Conservation (phyloP, 2,329 filamentous ascomycete species). For the Colletotrichum sp. region DNA sequence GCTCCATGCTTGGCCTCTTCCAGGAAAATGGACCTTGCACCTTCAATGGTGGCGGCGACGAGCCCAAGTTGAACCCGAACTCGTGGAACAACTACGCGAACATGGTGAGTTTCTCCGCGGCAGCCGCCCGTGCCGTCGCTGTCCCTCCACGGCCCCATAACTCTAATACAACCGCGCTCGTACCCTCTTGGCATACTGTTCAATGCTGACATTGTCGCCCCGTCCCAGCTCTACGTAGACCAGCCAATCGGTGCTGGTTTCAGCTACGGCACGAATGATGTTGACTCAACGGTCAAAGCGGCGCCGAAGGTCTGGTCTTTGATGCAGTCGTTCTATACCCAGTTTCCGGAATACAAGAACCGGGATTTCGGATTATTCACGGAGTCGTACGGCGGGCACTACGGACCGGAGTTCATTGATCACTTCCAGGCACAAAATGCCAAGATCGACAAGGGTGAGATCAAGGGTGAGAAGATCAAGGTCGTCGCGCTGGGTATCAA, state of each 20-base stretch:
- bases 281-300: slow-evolving; percentile 48
- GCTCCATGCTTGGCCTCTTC: slow-evolving; percentile 45
- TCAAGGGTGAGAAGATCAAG: slow-evolving; percentile 48
- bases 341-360: slow-evolving; percentile 67
- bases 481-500: slow-evolving; percentile 61
- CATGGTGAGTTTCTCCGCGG: slow-evolving; percentile 31
- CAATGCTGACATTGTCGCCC: neutral
- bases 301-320: slow-evolving; percentile 60
- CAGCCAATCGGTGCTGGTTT: slow-evolving; percentile 35
- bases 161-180: neutral
- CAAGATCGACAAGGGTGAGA: slow-evolving; percentile 46
- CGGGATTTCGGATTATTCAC: slow-evolving; percentile 61
- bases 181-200: slow-evolving; percentile 34
- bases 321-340: slow-evolving; percentile 65
- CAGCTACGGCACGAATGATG: slow-evolving; percentile 28
- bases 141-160: neutral
- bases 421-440: slow-evolving; percentile 64
- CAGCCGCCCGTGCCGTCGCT: neutral
- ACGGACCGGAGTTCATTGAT: slow-evolving; percentile 59
- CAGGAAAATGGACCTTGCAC: slow-evolving; percentile 50
- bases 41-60: slow-evolving; percentile 35
- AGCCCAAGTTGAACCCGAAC: slow-evolving; percentile 47
- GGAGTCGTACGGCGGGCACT: slow-evolving; percentile 63
- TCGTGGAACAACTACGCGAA: slow-evolving; percentile 48
- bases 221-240: slow-evolving; percentile 22